Conservation (phyloP, 169 alveolate genomes). For the Plasmodium gonderi region DNA sequence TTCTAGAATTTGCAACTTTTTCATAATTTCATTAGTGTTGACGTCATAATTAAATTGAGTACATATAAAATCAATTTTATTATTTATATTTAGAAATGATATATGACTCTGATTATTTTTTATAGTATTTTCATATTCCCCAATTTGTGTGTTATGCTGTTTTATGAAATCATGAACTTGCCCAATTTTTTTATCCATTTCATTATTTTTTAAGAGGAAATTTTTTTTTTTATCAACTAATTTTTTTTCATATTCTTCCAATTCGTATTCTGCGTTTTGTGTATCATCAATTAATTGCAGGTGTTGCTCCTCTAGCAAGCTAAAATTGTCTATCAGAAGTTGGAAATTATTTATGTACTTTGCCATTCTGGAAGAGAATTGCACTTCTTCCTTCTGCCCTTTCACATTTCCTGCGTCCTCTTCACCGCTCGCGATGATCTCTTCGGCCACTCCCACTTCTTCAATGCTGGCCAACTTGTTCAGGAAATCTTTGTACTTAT, state of each 20-base stretch:
- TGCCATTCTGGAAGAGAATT: conserved; percentile 19
- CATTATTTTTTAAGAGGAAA: conserved; percentile 8
- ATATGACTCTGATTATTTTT: conserved; percentile 33
- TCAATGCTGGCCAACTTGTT: conserved; percentile 57
- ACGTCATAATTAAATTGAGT: conserved; percentile 51
- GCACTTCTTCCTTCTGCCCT: not conserved
- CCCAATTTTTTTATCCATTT: conserved; percentile 31
- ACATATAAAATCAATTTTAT: conserved; percentile 60
- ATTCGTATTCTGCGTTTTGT: conserved; percentile 57
- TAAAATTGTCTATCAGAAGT: conserved; percentile 48
- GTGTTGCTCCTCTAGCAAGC: conserved; percentile 59
- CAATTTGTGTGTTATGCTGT: conserved; percentile 21
- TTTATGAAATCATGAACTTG: conserved; percentile 21
- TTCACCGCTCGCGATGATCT: conserved; percentile 13
- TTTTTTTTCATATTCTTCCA: conserved; percentile 63
- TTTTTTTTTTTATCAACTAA: conserved; percentile 37
- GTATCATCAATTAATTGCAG: conserved; percentile 68
- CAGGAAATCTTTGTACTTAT: conserved; percentile 42
- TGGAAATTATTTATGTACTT: conserved; percentile 59
- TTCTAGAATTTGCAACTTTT: conserved; percentile 56
- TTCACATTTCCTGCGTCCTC: conserved; percentile 13
- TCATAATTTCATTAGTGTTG: conserved; percentile 63
- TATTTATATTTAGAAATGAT: conserved; percentile 38
- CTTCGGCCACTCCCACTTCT: conserved; percentile 17
- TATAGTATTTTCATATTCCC: conserved; percentile 14